Base-by-base conservation (phyloP, 192 early-diverging fungal species). In the Rhizoclosmatium globosum region DNA sequence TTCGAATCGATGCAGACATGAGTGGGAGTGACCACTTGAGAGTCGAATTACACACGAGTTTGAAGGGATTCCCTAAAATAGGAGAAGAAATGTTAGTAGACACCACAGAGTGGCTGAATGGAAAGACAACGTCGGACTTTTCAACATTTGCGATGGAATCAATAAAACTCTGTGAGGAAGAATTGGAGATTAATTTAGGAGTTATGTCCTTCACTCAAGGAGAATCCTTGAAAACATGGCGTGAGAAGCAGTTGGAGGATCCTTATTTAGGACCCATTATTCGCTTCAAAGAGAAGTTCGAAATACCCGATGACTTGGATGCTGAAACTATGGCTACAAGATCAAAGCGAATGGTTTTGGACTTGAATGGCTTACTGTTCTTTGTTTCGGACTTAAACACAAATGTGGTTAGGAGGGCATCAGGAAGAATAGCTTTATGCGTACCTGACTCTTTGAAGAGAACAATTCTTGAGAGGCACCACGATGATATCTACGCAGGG, bases 371-470 rank as follows among this genome's bases (percentile, higher is more conserved):
- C 38, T 13, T 39, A 44, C 19, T 69, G 21, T 69, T 17, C 23
- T 13, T n/a, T 4, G 44, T 69, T 69, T n/a, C 38, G 6, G 41
- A 69, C 44, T 17, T 69, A 0, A 21, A 13, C n/a, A 13, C n/a
- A 38, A 21, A 65, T 17, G 11, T 45, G 38, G 45, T 47, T 19
- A 6, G 45, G 23, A 21, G 68, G 15, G 6, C 4, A n/a, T 15
- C 42, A 7, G 68, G 21, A 19, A 7, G 42, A 9, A 19, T 69
- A 17, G 68, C 68, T 15, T n/a, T 69, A 69, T 69, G 68, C 23
- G 45, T 45, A n/a, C 46, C 68, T 15, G 68, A 69, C 41, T 21
- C 42, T 13, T 45, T 46, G 19, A 23, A 2, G 44, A 23, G 68
- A 19, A 23, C 11, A 47, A 44, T 47, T n/a, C 68, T 69, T 15